Evolutionary conservation across 495 filamentous ascomycete genomes (phyloP).

Genomic region (Penicillium waksmanii): DNA sequence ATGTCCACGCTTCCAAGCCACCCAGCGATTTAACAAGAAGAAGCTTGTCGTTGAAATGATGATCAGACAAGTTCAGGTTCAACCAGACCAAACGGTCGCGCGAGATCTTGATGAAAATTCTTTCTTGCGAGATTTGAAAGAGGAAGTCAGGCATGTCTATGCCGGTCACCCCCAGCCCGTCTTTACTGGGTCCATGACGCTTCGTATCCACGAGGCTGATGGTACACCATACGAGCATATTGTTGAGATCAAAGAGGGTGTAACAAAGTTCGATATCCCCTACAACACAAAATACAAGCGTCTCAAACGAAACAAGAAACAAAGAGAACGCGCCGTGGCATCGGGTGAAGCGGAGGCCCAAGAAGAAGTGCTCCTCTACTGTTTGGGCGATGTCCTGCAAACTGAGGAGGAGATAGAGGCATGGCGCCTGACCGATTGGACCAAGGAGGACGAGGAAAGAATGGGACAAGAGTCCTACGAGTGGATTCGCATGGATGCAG

Average conservation of each 20-base stretch:
- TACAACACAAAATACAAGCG: slow-evolving; percentile 99
- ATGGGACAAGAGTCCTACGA: slow-evolving; percentile 98
- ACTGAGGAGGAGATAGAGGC: slow-evolving; percentile 77
- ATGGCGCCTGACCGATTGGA: slow-evolving; percentile 89
- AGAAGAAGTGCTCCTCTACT: slow-evolving; percentile 88
- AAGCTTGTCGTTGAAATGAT: slow-evolving; percentile 92
- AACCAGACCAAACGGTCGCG: slow-evolving; percentile 56
- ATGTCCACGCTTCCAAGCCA: slow-evolving; percentile 82
- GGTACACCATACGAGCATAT: slow-evolving; percentile 99
- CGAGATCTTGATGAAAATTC: slow-evolving; percentile 63
- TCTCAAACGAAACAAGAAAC: slow-evolving; percentile 86
- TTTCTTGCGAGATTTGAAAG: slow-evolving; percentile 82
- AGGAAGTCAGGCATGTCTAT: slow-evolving; percentile 71
- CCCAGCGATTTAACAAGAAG: slow-evolving; percentile 96
- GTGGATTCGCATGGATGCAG: slow-evolving; percentile 97
- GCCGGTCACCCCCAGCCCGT: slow-evolving; percentile 70
- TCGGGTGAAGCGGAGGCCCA: slow-evolving; percentile 71
- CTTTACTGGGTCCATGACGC: slow-evolving; percentile 95
- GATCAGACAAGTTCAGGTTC: slow-evolving; percentile 82
- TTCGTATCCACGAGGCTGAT: slow-evolving; percentile 97
- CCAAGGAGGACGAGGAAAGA: slow-evolving; percentile 75
- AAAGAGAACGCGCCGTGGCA: slow-evolving; percentile 75
- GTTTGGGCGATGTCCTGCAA: slow-evolving; percentile 87
- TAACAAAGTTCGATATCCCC: slow-evolving; percentile 85
- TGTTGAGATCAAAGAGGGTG: slow-evolving; percentile 86